Base-by-base conservation (phyloP, 2,329 filamentous ascomycete species). In the Beauveria sp. region DNA sequence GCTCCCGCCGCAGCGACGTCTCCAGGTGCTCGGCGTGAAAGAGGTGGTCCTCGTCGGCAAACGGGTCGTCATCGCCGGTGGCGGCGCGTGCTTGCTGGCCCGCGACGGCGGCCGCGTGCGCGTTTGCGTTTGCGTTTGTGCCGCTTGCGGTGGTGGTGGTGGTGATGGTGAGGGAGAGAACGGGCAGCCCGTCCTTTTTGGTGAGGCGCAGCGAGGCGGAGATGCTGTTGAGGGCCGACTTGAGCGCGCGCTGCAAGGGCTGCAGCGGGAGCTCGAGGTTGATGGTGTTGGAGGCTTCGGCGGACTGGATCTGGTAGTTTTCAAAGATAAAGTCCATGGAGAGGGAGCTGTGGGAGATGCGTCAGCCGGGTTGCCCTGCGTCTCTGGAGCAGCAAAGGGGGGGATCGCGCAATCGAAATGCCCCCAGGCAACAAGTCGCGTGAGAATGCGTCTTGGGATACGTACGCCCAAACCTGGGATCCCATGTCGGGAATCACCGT, bases 401-500 rank as follows among this genome's bases (percentile, higher is more conserved):
- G 20, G 22, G 16, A n/a, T 2, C n/a, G n/a, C n/a, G n/a, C 2
- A 47, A 6, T 26, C 12, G n/a, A 40, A 38, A 38, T 38, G 14
- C 34, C 34, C 34, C 34, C 34, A 38, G 34, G 34, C 14, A 14
- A 16, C 34, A 38, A 34, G 34, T 38, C 34, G 12, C 14, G 34
- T 6, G 34, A 38, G 34, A 38, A 47, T 52, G n/a, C 24, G 5
- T 43, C 4, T 12, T 18, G 22, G 49, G 8, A 28, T 24, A 86
- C 87, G 71, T 81, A 93, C 81, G 92, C 91, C 95, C 95, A 99
- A 60, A 98, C 93, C 80, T 98, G 93, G 9, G 91, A 96, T 63
- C 95, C 93, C 70, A 90, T 88, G 72, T 97, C 92, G 1, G 95
- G 93, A 64, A 98, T 93, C 69, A 98, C 90, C 63, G 95, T 98